Evolutionary conservation across 2,329 filamentous ascomycete species (phyloP).

Genomic region (Curvularia verruculosa): DNA sequence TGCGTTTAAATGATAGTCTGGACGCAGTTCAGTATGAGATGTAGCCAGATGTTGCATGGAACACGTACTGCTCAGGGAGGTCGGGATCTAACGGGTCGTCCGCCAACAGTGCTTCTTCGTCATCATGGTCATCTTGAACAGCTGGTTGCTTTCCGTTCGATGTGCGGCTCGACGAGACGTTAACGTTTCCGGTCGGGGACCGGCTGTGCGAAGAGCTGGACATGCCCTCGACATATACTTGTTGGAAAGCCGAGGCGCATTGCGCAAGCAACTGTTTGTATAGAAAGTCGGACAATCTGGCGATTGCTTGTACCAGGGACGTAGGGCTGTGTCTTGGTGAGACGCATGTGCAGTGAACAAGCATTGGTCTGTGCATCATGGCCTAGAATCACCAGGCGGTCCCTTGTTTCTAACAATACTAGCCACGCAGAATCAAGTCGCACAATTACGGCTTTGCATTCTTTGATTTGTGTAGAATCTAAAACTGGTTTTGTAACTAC

Average conservation of each 20-base stretch:
- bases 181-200: slow-evolving; percentile 46
- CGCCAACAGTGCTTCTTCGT: slow-evolving; percentile 58
- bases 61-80: slow-evolving; percentile 52
- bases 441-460: background rate
- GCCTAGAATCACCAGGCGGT: slow-evolving; percentile 38
- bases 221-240: slow-evolving; percentile 47
- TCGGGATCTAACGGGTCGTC: slow-evolving; percentile 63
- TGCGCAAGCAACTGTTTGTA: slow-evolving; percentile 34
- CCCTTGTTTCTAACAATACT: background rate
- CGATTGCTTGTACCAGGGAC: background rate
- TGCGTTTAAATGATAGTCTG: slow-evolving; percentile 74
- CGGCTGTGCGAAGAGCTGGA: slow-evolving; percentile 47
- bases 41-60: background rate
- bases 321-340: slow-evolving; percentile 27
- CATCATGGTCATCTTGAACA: slow-evolving; percentile 52
- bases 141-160: slow-evolving; percentile 43
- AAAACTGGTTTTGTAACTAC: background rate
- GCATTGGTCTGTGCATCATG: slow-evolving; percentile 17
- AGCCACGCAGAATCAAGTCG: background rate
- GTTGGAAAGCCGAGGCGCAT: slow-evolving; percentile 28
- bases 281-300: slow-evolving; percentile 2
- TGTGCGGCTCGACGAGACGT: slow-evolving; percentile 55
- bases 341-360: slow-evolving; percentile 21
- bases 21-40: background rate
- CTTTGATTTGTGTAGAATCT: background rate